A percentile compares a stretch with the other conserved stretches of the same genome.
Conservation (phyloP, 129 eudicot genomes). For the Helianthus tuberosus region DNA sequence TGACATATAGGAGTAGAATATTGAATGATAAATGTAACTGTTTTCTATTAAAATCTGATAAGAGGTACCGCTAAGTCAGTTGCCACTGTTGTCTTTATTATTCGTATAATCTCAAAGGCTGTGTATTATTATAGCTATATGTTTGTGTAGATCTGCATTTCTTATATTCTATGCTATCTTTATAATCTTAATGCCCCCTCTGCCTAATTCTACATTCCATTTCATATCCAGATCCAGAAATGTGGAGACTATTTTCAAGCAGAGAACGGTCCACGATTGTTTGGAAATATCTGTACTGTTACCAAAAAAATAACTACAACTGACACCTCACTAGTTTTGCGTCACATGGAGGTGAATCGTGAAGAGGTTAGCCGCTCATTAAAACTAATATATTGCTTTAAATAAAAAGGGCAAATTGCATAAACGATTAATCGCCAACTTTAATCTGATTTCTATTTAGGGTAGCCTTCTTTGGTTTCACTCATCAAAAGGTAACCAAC, state of each 20-base stretch:
- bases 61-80: neutral
- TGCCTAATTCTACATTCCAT: neutral
- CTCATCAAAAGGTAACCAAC: neutral
- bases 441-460: slow-evolving; percentile 5
- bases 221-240: slow-evolving; percentile 66
- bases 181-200: slow-evolving; percentile 4
- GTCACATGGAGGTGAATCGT: slow-evolving; percentile 74
- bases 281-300: slow-evolving; percentile 67
- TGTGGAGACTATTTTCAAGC: slow-evolving; percentile 98
- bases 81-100: slow-evolving; percentile 3
- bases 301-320: slow-evolving; percentile 62
- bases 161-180: neutral
- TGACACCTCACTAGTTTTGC: slow-evolving; percentile 64
- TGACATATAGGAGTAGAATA: neutral
- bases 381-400: neutral
- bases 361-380: slow-evolving; percentile 63
- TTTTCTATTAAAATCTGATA: neutral
- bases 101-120: neutral
- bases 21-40: neutral
- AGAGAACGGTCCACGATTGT: slow-evolving; percentile 86
- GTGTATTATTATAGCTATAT: neutral
- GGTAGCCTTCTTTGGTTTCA: slow-evolving; percentile 13
- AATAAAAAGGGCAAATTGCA: slow-evolving; percentile 8
- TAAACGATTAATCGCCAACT: neutral
- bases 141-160: neutral